Evolutionary conservation across 1,284 basidiomycete genomes (phyloP), one percentile per base, ranked within the genome.

Genomic region (Apiotrichum sp.): DNA sequence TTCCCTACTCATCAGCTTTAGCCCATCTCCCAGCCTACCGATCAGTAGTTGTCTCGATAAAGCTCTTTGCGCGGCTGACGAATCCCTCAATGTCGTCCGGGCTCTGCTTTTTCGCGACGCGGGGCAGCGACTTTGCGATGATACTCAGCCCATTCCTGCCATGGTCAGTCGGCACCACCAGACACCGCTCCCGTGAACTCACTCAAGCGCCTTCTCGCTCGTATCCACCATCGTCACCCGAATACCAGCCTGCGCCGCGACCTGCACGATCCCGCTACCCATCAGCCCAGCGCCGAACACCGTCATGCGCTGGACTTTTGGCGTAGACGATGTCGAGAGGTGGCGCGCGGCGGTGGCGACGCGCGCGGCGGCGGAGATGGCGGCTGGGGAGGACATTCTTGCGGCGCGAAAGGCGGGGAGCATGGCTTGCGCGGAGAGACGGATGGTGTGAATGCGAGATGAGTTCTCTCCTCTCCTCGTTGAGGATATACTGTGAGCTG

Each of bases 251-350:
- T 76, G 74, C 22, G 78, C 78, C 0, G 75, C 77, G 5, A 80
- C 77, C 58, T 80, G 79, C 2, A 75, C 78, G 41, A 80, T 80
- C 3, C 79, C 79, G 52, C 78, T 75, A 59, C 79, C 79, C 79
- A 80, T 80, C 40, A 80, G 62, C 0, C 79, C 78, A n/a, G 76
- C 77, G 13, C 77, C 77, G 61, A 78, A 77, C n/a, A 78, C 71
- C 2, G 77, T 77, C 44, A 79, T 50, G 41, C 67, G 62, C 59
- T 77, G 58, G n/a, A 77, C 65, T 16, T 13, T 50, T 16, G 43
- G 36, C 16, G 38, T 33, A 29, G 8, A 9, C 10, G 39, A 31
- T 5, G 52, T 44, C 3, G 55, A 63, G 32, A 68, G 57, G 52
- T 70, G 65, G 9, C 49, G 50, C 38, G 51, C 50, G 34, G 44